Evolutionary conservation across 1,284 basidiomycete genomes (phyloP), one percentile per base, ranked within the genome.

Genomic region (Sporisorium iseilematis-ciliati): DNA sequence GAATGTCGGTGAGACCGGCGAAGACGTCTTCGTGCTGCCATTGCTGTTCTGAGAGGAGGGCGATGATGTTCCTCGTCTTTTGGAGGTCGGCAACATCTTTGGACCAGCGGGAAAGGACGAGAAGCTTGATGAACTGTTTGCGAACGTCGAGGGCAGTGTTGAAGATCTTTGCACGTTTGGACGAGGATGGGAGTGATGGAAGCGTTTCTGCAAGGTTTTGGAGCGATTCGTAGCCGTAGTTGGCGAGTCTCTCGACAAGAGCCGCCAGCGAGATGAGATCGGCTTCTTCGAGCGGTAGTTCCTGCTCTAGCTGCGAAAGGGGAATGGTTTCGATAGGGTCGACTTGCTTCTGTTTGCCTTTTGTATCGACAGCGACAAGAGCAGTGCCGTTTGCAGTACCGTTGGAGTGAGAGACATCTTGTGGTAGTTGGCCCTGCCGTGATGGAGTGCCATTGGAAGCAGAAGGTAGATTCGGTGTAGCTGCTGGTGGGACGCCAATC

Each of bases 61-160:
- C 78, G 20, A 82, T 72, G 41, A 82, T 72, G 61, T 84, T 80
- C 26, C 82, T 77, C 26, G 82, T 70, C 55, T 74, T 73, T 35
- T 79, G 65, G 12, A 82, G 60, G 40, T 75, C 68, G 6, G 67
- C 45, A 6, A 74, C 61, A 38, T 76, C 76, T 42, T 75, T 77
- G 20, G 76, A 76, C 83, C 83, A 84, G 33, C 79, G 74, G 0
- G 75, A 67, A 10, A 84, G 69, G 7, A 84, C 83, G 23, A 94
- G 93, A 18, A 96, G 86, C 86, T 95, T 96, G 53, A 94, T 91
- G 49, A 94, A 90, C 79, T 95, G 93, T 79, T 93, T 92, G 86
- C 95, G 92, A 12, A 90, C 92, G 82, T 91, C 91, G 31, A 94
- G 90, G 0, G 94, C 93, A 89, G 92, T 95, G 76, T 94, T 92